phyloP scores from a whole-genome alignment of 2,329 filamentous ascomycete genomes.

The Ophioceras dolichostomum region DNA sequence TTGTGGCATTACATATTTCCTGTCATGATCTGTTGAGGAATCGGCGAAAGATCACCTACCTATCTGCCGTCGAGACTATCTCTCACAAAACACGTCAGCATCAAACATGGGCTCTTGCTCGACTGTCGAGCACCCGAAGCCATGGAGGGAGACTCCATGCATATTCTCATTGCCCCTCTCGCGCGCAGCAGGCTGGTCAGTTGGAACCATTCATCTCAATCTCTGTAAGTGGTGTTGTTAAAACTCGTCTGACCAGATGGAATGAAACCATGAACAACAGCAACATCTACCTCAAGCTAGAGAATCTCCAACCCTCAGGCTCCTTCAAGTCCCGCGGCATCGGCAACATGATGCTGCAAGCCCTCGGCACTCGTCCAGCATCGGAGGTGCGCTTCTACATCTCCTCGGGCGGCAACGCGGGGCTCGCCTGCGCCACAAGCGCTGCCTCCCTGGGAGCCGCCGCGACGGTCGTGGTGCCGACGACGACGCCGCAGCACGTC shows the following conservation, averaged over 20 bases:
- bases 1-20: too few species aligned
- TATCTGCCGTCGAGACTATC: too few species aligned
- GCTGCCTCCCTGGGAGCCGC: slow-evolving; percentile 47
- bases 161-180: slow-evolving; percentile 53
- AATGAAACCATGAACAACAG: too few species aligned
- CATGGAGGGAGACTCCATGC: slow-evolving; percentile 59
- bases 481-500: slow-evolving; percentile 53
- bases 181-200: slow-evolving; percentile 54
- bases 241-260: too few species aligned
- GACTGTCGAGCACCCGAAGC: slow-evolving; percentile 17
- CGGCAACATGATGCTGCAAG: slow-evolving; percentile 54
- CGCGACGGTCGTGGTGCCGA: slow-evolving; percentile 62
- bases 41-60: too few species aligned
- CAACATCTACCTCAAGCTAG: slow-evolving; percentile 72
- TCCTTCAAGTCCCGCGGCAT: slow-evolving; percentile 77
- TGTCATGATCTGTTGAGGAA: too few species aligned
- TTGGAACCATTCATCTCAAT: slow-evolving; percentile 5
- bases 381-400: slow-evolving; percentile 53
- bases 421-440: slow-evolving; percentile 65
- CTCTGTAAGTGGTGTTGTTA: too few species aligned
- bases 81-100: too few species aligned
- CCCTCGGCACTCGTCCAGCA: slow-evolving; percentile 21
- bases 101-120: slow-evolving; percentile 16
- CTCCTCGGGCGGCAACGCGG: slow-evolving; percentile 68
- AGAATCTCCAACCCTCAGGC: slow-evolving; percentile 68